These are phyloP conservation scores for Mortierella sp. DNA, from an alignment of 371 early-diverging fungal species.

Conservation along the genomic window DNA sequence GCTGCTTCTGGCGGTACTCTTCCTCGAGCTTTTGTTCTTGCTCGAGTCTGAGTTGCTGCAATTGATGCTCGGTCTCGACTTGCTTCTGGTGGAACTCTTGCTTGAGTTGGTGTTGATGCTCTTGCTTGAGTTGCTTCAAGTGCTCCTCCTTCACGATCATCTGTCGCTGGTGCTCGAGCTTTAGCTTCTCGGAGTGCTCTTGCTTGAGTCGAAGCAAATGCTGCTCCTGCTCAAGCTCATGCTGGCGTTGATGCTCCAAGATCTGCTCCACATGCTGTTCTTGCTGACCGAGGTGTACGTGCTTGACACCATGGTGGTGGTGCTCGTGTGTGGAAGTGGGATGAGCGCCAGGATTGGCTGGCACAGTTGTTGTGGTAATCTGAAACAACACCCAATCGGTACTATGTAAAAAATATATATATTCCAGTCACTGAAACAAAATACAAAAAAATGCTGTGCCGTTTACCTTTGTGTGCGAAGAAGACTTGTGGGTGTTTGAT, in stretches of 20 bases:
- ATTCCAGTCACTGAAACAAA: too few species aligned
- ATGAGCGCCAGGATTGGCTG: not conserved
- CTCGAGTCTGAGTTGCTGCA: not conserved
- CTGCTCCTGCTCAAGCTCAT: not conserved
- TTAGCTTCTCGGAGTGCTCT: not conserved
- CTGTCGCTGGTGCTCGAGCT: not conserved
- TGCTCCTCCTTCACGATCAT: not conserved
- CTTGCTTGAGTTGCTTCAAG: slow-evolving; percentile 1
- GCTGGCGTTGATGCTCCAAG: not conserved
- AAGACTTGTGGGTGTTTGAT: not conserved
- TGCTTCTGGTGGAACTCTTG: slow-evolving; percentile 2
- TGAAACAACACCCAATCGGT: too few species aligned
- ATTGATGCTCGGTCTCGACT: not conserved
- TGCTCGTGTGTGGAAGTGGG: not conserved
- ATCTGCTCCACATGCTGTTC: not conserved
- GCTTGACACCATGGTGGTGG: not conserved
- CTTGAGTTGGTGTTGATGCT: not conserved
- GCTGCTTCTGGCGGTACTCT: not conserved
- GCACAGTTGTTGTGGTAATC: not conserved
- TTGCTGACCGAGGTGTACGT: not conserved
- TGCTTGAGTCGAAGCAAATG: not conserved
- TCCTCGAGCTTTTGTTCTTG: not conserved
- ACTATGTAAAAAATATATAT: too few species aligned
- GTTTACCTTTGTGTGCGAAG: not conserved
- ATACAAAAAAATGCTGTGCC: too few species aligned